Evolutionary conservation across 805 yeast species (phyloP), one percentile per base, ranked within the genome.

Genomic region (Candida namnaoensis): DNA sequence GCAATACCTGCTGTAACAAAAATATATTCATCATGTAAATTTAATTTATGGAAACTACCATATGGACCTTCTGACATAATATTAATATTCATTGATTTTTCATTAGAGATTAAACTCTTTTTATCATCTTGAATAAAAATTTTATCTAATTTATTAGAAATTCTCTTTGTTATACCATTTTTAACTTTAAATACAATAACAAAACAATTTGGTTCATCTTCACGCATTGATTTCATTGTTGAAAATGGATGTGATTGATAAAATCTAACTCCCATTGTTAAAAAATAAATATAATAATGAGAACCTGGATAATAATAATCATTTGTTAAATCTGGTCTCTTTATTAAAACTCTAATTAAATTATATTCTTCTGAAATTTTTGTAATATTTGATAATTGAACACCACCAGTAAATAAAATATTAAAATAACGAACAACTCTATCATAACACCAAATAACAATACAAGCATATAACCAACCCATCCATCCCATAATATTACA

Each of bases 161-260:
- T 50, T 32, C 62, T 62, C 41, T 57, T 67, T 13, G 87, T 78
- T 40, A 78, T 61, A 45, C 87, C 88, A 23, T 68, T 69, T 52
- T 76, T 76, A 13, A 65, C 69, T 51, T 72, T 74, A 51, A 74
- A 64, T 43, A 64, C 69, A 39, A 74, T 58, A 7, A 65, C 61
- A 28, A 74, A 49, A 25, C 45, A 48, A 26, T 48, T 39, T 35
- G 47, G 50, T 39, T 55, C 60, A 13, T 53, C 60, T 37, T 52
- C 51, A 60, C 66, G 44, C 60, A 42, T 62, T 1, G 65, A 64
- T 26, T 71, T 61, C 47, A 74, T 65, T 10, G 74, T 60, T 3
- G 90, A 80, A 59, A 84, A 82, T 10, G 91, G 91, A 56, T 83
- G 88, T 5, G 82, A 76, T 56, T 82, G 87, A 38, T 39, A 52